Base-by-base conservation (phyloP, 2,329 filamentous ascomycete genomes). In the Penicillium paneum region DNA sequence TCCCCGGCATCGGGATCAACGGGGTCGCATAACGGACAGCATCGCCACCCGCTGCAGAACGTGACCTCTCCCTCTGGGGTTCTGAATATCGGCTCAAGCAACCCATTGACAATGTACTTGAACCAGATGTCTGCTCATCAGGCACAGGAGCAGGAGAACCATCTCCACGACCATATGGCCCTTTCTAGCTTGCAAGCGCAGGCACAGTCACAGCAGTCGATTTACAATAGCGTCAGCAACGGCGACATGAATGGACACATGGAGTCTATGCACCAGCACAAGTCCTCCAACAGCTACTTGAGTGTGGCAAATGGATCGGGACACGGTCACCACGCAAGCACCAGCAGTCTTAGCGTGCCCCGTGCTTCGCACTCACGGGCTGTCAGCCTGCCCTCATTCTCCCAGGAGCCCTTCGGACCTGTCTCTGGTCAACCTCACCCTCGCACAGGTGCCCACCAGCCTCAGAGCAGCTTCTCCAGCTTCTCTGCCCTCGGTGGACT, bases 91-190 rank as follows among this genome's bases (percentile, higher is more conserved):
- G 88, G 85, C 50, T 80, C 81, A 67, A 93, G 85, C 78, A 97
- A 97, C 73, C 93, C 93, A 0, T 75, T 97, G 71, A 96, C 92
- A 24, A 86, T 97, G 84, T 97, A 97, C 71, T 82, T 97, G 55
- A 93, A 87, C 74, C 91, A 95, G 68, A 84, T 93, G 64, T 78
- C 72, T 52, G 76, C 71, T 54, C 78, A 75, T 64, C 75, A 72
- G 62, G 82, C 84, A 15, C 87, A 90, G 60, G 88, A 92, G 62
- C 89, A 91, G 58, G 84, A 80, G 47, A 74, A 74, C 47, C 74
- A 72, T 4, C 62, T 79, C 45, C 72, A 65, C 45, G 76, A 78
- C 51, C 66, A 71, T 8, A 71, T 79, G 61, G 64, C 71, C 26
- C 68, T 77, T 50, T 70, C 71, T 12, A 66, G 72, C 40, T 64